Conservation (phyloP, 2,329 filamentous ascomycete genomes). For the Fonsecaea erecta region DNA sequence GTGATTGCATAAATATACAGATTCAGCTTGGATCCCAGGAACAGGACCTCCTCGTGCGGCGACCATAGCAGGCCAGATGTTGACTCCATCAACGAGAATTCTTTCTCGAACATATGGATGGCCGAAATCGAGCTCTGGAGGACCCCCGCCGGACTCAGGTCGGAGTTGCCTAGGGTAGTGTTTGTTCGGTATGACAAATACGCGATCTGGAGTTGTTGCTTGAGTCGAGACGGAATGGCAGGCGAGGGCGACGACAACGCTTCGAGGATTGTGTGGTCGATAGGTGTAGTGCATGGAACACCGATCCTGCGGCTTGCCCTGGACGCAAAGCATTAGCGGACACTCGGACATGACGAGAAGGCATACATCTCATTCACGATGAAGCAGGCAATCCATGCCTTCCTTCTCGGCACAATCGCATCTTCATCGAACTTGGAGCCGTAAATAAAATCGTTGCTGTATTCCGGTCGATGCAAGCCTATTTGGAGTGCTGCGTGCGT, state of each 20-base stretch:
- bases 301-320: constrained; percentile 18
- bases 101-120: constrained; percentile 20
- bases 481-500: constrained; percentile 16
- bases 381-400: constrained; percentile 19
- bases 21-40: constrained; percentile 15
- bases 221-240: constrained; percentile 8
- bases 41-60: constrained; percentile 12
- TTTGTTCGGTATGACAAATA: constrained; percentile 17
- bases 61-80: constrained; percentile 14
- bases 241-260: constrained; percentile 11
- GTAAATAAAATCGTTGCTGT: constrained; percentile 17
- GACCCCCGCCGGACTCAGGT: constrained; percentile 15
- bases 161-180: constrained; percentile 14
- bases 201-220: constrained; percentile 17
- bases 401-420: constrained; percentile 10
- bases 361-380: constrained; percentile 19
- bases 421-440: constrained; percentile 17
- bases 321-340: background rate
- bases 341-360: background rate
- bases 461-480: constrained; percentile 16
- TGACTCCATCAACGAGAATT: constrained; percentile 18
- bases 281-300: constrained; percentile 16
- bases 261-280: constrained; percentile 21
- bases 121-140: constrained; percentile 17
- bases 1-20: constrained; percentile 17